These are phyloP conservation scores for Phytophthora meadii DNA, from an alignment of 352 stramenopile genomes.

Conservation along the genomic window DNA sequence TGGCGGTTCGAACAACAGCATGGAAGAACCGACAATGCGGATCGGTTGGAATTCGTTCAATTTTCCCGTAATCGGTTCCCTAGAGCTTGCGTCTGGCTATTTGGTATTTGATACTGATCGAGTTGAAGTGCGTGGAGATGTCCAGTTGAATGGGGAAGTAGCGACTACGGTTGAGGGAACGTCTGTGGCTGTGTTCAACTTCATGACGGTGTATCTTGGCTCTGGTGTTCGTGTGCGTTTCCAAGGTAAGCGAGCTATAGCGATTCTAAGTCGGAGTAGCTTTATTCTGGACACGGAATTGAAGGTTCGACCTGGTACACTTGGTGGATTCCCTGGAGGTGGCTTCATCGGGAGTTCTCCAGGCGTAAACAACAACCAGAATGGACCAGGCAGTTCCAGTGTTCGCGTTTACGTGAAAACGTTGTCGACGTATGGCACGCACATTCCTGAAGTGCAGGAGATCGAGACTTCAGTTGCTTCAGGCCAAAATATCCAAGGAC, in stretches of 20 bases:
- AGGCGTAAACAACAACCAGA: slow-evolving; percentile 88
- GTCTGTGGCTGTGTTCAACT: slow-evolving; percentile 95
- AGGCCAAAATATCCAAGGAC: slow-evolving; percentile 91
- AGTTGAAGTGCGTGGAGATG: slow-evolving; percentile 60
- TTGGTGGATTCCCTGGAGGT: slow-evolving; percentile 94
- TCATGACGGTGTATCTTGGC: slow-evolving; percentile 94
- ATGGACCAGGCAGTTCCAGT: slow-evolving; percentile 92
- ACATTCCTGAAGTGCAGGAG: slow-evolving; percentile 92
- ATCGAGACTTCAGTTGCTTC: slow-evolving; percentile 78
- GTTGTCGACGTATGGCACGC: slow-evolving; percentile 85
- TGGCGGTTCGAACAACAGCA: slow-evolving; percentile 10
- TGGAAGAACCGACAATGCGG: slow-evolving; percentile 20
- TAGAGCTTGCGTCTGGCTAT: slow-evolving; percentile 80
- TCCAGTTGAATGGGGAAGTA: slow-evolving; percentile 67
- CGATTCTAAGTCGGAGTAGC: slow-evolving; percentile 92
- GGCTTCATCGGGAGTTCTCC: slow-evolving; percentile 69
- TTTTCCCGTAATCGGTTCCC: slow-evolving; percentile 74
- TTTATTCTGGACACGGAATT: slow-evolving; percentile 92
- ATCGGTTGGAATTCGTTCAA: slow-evolving; percentile 70
- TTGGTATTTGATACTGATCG: slow-evolving; percentile 81
- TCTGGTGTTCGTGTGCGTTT: slow-evolving; percentile 85
- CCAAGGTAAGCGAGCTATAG: slow-evolving; percentile 87
- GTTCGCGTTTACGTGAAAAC: slow-evolving; percentile 93
- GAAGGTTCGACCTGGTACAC: slow-evolving; percentile 77
- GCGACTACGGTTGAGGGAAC: slow-evolving; percentile 74